Evolutionary conservation across 352 stramenopile species (phyloP), one percentile per base, ranked within the genome.

Genomic region (Globisporangium acanthophoron): DNA sequence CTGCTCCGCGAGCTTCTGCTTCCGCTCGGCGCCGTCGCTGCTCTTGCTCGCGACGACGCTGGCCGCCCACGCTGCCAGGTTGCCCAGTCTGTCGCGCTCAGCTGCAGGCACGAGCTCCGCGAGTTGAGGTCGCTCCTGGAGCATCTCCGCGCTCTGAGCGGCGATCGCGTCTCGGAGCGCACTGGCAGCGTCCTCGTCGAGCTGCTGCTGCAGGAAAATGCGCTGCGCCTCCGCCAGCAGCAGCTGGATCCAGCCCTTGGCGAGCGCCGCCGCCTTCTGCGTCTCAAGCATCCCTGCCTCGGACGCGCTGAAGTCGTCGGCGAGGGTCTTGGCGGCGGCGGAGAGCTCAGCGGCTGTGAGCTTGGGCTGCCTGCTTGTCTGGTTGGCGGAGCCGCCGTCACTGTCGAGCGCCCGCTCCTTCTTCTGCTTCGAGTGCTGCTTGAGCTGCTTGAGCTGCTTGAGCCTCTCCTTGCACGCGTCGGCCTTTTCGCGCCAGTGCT

Each of bases 391-490:
- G 45, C 20, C 13, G 13, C 20, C 13, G 13, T 18, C 13, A 13
- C 12, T 43, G 20, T 18, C 20, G 20, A 18, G 5, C 3, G 20
- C 20, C 15, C 13, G 24, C 47, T 40, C 20, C 47, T 21, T 41
- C 49, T 67, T 65, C 12, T 62, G 54, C 52, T 78, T 80, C 5
- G 59, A 46, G 41, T 9, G 50, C 51, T 56, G 51, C 35, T 47
- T 61, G 16, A 66, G 59, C 31, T 75, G 63, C 46, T 86, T 82
- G 24, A 87, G 57, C 37, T 77, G 62, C 50, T 79, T 82, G 9
- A 80, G 58, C 13, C 72, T 73, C 40, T 66, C 67, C 58, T 88
- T 90, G 56, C 78, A 90, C 5, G 50, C 54, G 9, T 74, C 73
- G 0, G 71, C 64, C 15, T 79, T 66, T 0, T 71, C 48, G 60